Percentiles rank a stretch among this genome's conserved stretches.
phyloP scores from a whole-genome alignment of 2,329 filamentous ascomycete genomes.

The Peltaster fructicola region DNA sequence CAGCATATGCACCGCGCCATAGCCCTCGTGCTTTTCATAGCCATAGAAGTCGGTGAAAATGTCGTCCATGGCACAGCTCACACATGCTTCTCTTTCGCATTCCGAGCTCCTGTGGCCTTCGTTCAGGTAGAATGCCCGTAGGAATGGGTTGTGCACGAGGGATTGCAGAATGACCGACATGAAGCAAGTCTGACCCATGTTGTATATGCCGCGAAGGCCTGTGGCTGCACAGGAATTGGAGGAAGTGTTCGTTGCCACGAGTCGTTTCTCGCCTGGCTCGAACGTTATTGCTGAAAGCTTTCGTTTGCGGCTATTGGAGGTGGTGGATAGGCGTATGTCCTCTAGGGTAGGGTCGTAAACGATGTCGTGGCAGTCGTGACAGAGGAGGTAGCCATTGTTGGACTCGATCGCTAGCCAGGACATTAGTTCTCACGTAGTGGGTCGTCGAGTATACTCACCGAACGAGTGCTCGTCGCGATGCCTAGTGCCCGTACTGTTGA shows the following conservation, averaged over 20 bases:
- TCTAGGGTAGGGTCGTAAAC: constrained; percentile 71
- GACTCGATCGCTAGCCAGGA: constrained; percentile 52
- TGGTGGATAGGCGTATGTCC: constrained; percentile 44
- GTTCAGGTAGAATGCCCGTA: constrained; percentile 80
- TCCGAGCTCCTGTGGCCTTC: constrained; percentile 70
- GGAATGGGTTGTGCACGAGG: constrained; percentile 79
- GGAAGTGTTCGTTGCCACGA: constrained; percentile 61
- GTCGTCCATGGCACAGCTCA: constrained; percentile 43
- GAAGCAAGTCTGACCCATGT: constrained; percentile 96
- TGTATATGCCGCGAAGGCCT: constrained; percentile 82
- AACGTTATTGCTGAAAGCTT: constrained; percentile 35
- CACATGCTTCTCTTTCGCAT: constrained; percentile 43
- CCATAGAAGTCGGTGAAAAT: constrained; percentile 47
- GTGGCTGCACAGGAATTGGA: constrained; percentile 69
- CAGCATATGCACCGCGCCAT: constrained; percentile 76
- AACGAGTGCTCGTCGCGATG: constrained; percentile 61
- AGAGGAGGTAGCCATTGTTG: constrained; percentile 55
- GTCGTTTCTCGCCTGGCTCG: constrained; percentile 49
- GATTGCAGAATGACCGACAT: constrained; percentile 92
- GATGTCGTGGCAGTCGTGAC: constrained; percentile 65
- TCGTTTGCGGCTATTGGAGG: constrained; percentile 48
- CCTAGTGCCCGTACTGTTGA: constrained; percentile 48
- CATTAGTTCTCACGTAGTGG: constrained; percentile 1
- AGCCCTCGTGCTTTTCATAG: constrained; percentile 70
- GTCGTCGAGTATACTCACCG: constrained; percentile 32